Base-by-base conservation (phyloP, 2,329 filamentous ascomycete genomes). In the Alternaria viburni region DNA sequence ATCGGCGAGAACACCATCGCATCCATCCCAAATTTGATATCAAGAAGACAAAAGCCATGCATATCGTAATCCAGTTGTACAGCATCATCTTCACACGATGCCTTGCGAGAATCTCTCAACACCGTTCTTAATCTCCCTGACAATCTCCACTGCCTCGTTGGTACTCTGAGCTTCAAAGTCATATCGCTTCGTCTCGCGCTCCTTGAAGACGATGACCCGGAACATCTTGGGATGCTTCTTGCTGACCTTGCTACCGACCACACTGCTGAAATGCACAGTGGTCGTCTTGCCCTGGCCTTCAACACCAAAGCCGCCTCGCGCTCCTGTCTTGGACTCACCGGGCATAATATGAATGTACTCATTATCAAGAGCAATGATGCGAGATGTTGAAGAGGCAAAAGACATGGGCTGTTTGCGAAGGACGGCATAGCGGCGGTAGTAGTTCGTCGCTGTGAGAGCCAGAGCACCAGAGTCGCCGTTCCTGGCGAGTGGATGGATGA, bases 261-360 rank as follows among this genome's bases (percentile, higher is more conserved):
- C 91, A 60, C 91, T 91, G 73, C 88, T 91, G 76, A 95, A 94
- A 72, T 94, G 92, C 51, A 95, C 91, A 44, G 91, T 93, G 3
- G 91, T 93, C 32, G 89, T 91, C 81, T 93, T 93, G 36, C 84
- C 85, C 11, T 88, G 87, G 5, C 66, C 71, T 30, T 73, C 70
- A 10, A 69, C 28, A 3, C 65, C 67, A 15, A 65, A 67, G 2
- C 66, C 66, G 5, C 63, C 61, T 1, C 69, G 61, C 1, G 57
- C 65, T 4, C 69, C 68, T 75, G 91, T 92, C 41, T 89, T 89
- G 15, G 73, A 73, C 25, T 82, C 81, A 6, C 81, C 81, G 3
- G 92, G 91, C 86, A 93, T 90, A 71, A 96, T 93, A 79, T 95
- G 92, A 65, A 96, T 88, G 77, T 94, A 96, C 77, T 96, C 93